These are phyloP conservation scores for Thermothielavioides terrestris DNA, from an alignment of 495 filamentous ascomycete species.

Conservation along the genomic window DNA sequence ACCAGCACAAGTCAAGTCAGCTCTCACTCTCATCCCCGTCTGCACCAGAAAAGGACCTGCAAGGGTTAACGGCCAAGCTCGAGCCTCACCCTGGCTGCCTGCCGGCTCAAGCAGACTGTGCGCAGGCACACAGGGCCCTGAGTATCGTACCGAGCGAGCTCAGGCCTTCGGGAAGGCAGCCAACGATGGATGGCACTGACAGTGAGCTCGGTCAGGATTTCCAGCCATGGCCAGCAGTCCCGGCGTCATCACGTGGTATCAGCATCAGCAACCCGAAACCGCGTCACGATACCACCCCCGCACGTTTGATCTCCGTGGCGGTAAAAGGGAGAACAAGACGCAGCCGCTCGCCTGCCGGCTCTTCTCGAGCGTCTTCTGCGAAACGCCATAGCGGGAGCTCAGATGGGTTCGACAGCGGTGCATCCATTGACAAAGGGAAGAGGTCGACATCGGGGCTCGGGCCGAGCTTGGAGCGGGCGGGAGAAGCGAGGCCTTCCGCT, in stretches of 20 bases:
- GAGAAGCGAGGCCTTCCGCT: not conserved
- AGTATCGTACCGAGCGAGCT: slow-evolving; percentile 7
- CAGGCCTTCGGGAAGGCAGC: slow-evolving; percentile 6
- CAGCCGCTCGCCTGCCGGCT: slow-evolving; percentile 8
- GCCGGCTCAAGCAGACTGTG: slow-evolving; percentile 4
- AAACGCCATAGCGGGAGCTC: slow-evolving; percentile 12
- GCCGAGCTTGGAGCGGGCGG: not conserved
- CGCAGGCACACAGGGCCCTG: slow-evolving; percentile 5
- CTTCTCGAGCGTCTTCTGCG: not conserved
- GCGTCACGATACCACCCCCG: slow-evolving; percentile 13
- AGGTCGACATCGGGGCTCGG: slow-evolving; percentile 7
- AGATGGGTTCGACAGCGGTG: slow-evolving; percentile 5
- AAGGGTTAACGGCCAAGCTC: not conserved
- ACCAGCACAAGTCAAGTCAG: not conserved
- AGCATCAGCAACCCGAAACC: slow-evolving; percentile 17
- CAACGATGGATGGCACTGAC: slow-evolving; percentile 19
- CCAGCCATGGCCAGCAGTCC: slow-evolving; percentile 18
- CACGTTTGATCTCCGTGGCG: not conserved
- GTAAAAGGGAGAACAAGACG: slow-evolving; percentile 1
- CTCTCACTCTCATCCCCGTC: not conserved
- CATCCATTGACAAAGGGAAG: slow-evolving; percentile 5
- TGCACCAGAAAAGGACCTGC: not conserved
- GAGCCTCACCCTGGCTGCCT: not conserved
- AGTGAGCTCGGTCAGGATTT: slow-evolving; percentile 14
- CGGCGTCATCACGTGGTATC: slow-evolving; percentile 24